phyloP scores from a whole-genome alignment of 2,329 filamentous ascomycete genomes.

The Penicillium sp. region DNA sequence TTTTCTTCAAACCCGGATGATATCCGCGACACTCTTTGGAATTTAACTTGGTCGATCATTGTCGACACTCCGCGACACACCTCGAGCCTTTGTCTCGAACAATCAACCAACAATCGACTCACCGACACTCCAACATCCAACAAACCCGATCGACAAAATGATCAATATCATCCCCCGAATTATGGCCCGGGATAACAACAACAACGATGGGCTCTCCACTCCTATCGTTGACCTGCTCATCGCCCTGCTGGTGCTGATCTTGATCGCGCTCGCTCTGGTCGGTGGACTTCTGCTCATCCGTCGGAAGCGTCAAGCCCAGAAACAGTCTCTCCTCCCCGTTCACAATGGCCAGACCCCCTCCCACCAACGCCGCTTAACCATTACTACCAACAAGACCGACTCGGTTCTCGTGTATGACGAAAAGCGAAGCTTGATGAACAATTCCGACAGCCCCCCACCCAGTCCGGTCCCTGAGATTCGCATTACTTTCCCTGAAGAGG shows the following conservation, averaged over 20 bases:
- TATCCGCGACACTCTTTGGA: conserved; percentile 20
- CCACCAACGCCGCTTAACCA: conserved; percentile 59
- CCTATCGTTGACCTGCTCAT: conserved; percentile 76
- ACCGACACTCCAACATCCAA: conserved; percentile 1
- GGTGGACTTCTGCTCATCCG: conserved; percentile 71
- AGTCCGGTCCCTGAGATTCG: conserved; percentile 94
- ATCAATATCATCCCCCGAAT: conserved; percentile 48
- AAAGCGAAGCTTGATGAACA: conserved; percentile 75
- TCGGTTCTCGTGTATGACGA: conserved; percentile 74
- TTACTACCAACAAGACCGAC: conserved; percentile 62
- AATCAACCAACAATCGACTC: background rate
- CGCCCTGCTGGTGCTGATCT: conserved; percentile 72
- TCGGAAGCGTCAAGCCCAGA: conserved; percentile 58
- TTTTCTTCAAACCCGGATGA: conserved; percentile 13
- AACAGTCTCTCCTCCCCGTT: conserved; percentile 57
- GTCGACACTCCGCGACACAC: conserved; percentile 1
- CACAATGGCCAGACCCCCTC: conserved; percentile 62
- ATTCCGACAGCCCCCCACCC: conserved; percentile 71
- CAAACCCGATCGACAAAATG: conserved; percentile 19
- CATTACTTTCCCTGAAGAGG: conserved; percentile 96
- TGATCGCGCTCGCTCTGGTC: conserved; percentile 68
- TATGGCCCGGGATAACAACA: conserved; percentile 50
- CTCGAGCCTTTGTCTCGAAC: background rate
- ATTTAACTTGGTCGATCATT: conserved; percentile 20
- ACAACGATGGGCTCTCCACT: conserved; percentile 52